Percentiles rank a stretch among this genome's conserved stretches.
Conservation (phyloP, 306 rosid genomes). For the Coriaria nepalensis region DNA sequence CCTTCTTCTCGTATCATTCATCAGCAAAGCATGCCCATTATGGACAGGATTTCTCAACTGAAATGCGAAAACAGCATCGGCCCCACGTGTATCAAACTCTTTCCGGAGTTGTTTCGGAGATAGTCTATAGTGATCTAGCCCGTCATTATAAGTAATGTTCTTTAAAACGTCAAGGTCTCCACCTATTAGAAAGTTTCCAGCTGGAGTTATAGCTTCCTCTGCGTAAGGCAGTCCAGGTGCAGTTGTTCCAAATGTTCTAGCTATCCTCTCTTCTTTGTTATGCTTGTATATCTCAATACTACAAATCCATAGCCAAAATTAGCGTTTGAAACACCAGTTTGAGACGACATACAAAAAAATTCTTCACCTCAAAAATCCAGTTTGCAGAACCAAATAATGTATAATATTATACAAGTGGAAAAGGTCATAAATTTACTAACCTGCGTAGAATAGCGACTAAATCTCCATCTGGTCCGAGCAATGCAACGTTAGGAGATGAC, state of each 20-base stretch:
- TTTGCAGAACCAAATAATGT: too few species aligned
- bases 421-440: conserved; percentile 21
- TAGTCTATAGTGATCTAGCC: conserved; percentile 82
- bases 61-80: conserved; percentile 95
- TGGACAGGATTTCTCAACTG: conserved; percentile 96
- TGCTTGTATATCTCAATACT: conserved; percentile 91
- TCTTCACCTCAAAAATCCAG: too few species aligned
- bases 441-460: conserved; percentile 60
- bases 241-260: conserved; percentile 95
- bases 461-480: conserved; percentile 67
- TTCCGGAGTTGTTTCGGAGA: conserved; percentile 83
- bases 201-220: conserved; percentile 62
- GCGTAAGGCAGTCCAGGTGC: conserved; percentile 64
- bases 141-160: conserved; percentile 71
- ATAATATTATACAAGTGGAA: neutral
- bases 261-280: conserved; percentile 93
- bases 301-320: conserved; percentile 8
- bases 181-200: conserved; percentile 93
- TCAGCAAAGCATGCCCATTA: conserved; percentile 87
- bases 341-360: too few species aligned
- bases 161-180: conserved; percentile 81
- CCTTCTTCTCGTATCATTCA: conserved; percentile 80
- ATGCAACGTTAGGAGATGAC: conserved; percentile 35
- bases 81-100: conserved; percentile 70
- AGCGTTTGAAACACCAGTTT: conserved; percentile 1